phyloP scores from a whole-genome alignment of 345 rosid genomes.

The thale cress (Arabidopsis thaliana) region TAIR10.1 NC_003076.8:7425001-7425500 shows the following conservation, averaged over 20 bases:
- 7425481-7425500: too few species aligned
- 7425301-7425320: conserved; percentile 67
- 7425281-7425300: conserved; percentile 46
- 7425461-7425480: neutral
- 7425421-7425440: neutral
- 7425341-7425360: conserved; percentile 19
- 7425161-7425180: conserved; percentile 40
- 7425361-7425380: conserved; percentile 23
- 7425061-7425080: conserved; percentile 81
- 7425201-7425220: conserved; percentile 31
- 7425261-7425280: conserved; percentile 29
- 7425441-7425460: neutral
- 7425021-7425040: conserved; percentile 77
- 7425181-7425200: conserved; percentile 20
- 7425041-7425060: conserved; percentile 65
- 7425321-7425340: conserved; percentile 79
- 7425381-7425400: neutral
- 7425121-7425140: conserved; percentile 35
- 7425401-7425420: conserved; percentile 39
- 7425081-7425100: conserved; percentile 30
- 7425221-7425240: conserved; percentile 38
- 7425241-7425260: conserved; percentile 46
- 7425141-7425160: conserved; percentile 37
- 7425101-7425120: conserved; percentile 22
- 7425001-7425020: conserved; percentile 63